A percentile compares a stretch with the other conserved stretches of the same genome.
These are phyloP conservation scores for Magnolia changhungtana DNA, from an alignment of 164 flowering plant species.

Conservation along the genomic window DNA sequence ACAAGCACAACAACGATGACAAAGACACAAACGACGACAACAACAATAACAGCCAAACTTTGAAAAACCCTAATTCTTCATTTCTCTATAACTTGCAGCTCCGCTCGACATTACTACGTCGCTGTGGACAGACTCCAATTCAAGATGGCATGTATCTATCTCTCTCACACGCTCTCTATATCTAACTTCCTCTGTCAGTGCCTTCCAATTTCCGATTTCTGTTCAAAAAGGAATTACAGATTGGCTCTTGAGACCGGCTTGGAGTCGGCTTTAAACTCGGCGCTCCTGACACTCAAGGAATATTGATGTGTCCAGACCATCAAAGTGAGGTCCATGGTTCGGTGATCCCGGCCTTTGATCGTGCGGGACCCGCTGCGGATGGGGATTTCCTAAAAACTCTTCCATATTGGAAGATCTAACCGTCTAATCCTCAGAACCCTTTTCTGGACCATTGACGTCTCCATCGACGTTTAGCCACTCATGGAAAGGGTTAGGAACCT, in stretches of 20 bases:
- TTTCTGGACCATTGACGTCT: not conserved
- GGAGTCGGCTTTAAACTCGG: too few species aligned
- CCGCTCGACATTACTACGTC: slow-evolving; percentile 76
- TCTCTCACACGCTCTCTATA: slow-evolving; percentile 1
- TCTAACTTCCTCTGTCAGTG: not conserved
- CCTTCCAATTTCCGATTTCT: not conserved
- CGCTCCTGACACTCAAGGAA: too few species aligned
- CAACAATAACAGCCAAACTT: not conserved
- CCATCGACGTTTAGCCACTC: not conserved
- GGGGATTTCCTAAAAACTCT: not conserved
- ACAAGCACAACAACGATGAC: not conserved
- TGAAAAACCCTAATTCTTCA: not conserved
- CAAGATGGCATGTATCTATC: slow-evolving; percentile 55
- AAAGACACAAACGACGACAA: not conserved
- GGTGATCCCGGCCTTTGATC: too few species aligned
- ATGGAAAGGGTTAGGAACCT: not conserved
- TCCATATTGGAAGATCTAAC: not conserved
- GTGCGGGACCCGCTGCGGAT: not conserved
- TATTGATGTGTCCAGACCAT: too few species aligned
- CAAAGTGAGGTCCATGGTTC: too few species aligned
- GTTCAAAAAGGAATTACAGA: too few species aligned
- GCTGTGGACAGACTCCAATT: slow-evolving; percentile 86
- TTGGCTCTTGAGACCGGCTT: too few species aligned
- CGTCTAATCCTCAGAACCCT: not conserved
- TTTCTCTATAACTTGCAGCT: slow-evolving; percentile 30